Evolutionary conservation across 2,329 filamentous ascomycete genomes (phyloP), one percentile per base, ranked within the genome.

Genomic region (Lizonia empirigonia): DNA sequence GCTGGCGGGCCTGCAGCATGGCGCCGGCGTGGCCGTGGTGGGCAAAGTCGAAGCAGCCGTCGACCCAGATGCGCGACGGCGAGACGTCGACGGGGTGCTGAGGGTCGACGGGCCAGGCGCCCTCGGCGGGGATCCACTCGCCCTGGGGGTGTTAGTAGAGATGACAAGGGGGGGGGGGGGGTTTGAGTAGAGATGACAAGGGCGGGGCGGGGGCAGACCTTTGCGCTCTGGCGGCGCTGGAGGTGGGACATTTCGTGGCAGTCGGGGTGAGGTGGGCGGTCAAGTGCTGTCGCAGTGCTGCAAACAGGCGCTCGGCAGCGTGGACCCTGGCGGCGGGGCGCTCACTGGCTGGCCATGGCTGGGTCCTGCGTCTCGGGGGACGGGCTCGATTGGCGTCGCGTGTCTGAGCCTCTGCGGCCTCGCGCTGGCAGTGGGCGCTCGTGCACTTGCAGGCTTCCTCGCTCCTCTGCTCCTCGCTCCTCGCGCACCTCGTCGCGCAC

Each of bases 41-140:
- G 77, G 92, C 95, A 77, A 99, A 99, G 79, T 99, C 94, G 78
- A 97, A 99, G 81, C 94, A 99, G 57, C 94, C 94, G 73, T 99
- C 94, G 20, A 99, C 89, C 95, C 95, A 99, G 67, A 99, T 90
- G 61, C 93, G 86, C 65, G 89, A 85, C 50, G 87, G 81, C 20
- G 75, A 77, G 37, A 87, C 78, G 2, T 77, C 69, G 33, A 82
- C 70, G 66, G 85, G 82, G 32, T 85, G 76, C 71, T 87, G 85
- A 9, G 85, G 85, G 60, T 82, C 82, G 30, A 84, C 82, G n/a
- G 85, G 85, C 85, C 84, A 87, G 59, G 83, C 67, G 44, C 84
- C 84, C 20, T 58, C 53, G 41, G 72, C 60, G 48, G 85, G 84
- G 29, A 85, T 70, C 60, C 65, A 69, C 55, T 74, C 72, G 44